Conservation (phyloP, 768 basidiomycete genomes). For the Russula dissimulans region DNA sequence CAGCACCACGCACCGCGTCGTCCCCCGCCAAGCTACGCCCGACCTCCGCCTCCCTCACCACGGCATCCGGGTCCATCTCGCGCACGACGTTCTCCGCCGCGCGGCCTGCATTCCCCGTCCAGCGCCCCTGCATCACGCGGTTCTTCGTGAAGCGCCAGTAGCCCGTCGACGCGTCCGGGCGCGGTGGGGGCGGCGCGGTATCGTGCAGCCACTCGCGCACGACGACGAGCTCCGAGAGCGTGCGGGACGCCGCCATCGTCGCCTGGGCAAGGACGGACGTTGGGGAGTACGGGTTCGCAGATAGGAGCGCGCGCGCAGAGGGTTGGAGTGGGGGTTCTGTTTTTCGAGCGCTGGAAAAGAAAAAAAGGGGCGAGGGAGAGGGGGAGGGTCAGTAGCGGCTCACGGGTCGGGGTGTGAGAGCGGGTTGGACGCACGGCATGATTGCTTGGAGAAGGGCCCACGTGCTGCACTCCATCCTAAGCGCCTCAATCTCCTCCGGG, state of each 20-base stretch:
- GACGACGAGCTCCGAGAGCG: conserved; percentile 67
- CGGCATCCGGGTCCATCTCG: conserved; percentile 57
- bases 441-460: conserved; percentile 76
- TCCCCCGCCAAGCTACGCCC: conserved; percentile 51
- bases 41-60: conserved; percentile 20
- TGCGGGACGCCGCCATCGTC: conserved; percentile 55
- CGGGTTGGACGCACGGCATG: conserved; percentile 50
- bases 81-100: conserved; percentile 10
- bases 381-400: neutral
- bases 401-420: neutral
- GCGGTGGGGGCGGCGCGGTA: conserved; percentile 36
- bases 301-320: conserved; percentile 46
- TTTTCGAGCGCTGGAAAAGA: conserved; percentile 52
- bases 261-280: conserved; percentile 66
- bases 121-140: conserved; percentile 23
- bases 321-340: conserved; percentile 40
- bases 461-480: conserved; percentile 69
- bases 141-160: conserved; percentile 17
- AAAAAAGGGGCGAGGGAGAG: no score
- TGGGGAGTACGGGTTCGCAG: conserved; percentile 75
- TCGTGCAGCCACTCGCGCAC: conserved; percentile 88
- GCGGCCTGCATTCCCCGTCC: conserved; percentile 27
- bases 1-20: conserved; percentile 51
- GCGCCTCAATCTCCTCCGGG: conserved; percentile 47
- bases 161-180: conserved; percentile 13